Base-by-base conservation (phyloP, 2,329 filamentous ascomycete genomes). In the Polytolypa hystricis region DNA sequence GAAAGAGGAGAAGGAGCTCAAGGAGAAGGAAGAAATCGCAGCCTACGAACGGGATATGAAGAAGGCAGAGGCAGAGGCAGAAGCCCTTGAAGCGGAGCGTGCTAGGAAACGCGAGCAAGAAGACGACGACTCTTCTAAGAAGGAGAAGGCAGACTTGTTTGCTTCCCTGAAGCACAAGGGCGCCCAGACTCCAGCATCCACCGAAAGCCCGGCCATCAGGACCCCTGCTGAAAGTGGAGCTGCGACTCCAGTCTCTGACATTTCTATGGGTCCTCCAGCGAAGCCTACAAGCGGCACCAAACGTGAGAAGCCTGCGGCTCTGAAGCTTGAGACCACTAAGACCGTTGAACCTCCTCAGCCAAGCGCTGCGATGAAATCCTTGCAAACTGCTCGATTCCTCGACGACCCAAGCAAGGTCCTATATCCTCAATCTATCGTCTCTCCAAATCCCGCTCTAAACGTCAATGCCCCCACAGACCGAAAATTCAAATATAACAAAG, bases 401-500 rank as follows among this genome's bases (percentile, higher is more conserved):
- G 76, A 81, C 33, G 77, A 89, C 44, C 77, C 87, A 46, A 79
- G 77, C 53, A 77, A 83, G 51, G 71, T 85, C 43, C 73, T 81
- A 27, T 98, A 98, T 58, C 89, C 91, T 11, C 66, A 75, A 3
- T 82, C 84, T 37, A 81, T 96, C 57, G 75, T 73, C 42, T 94
- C 87, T 17, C 91, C 91, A 5, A 96, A 95, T 63, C 85, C 89
- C 8, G 84, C 89, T 2, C 66, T 95, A 46, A 98, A 96, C 60
- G 69, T 74, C 27, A 65, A 52, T 42, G 81, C 81, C 11, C 81
- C 84, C 18, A 71, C 75, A 21, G 84, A 64, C 40, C 61, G 81
- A 60, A 89, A 87, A 66, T 93, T 93, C 69, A 87, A 93, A 60
- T 98, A 98, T 61, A 86, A 96, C 64, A 84, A 87, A 52, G 80